Conservation (phyloP, 2,329 filamentous ascomycete genomes). For the Talaromyces sp. region DNA sequence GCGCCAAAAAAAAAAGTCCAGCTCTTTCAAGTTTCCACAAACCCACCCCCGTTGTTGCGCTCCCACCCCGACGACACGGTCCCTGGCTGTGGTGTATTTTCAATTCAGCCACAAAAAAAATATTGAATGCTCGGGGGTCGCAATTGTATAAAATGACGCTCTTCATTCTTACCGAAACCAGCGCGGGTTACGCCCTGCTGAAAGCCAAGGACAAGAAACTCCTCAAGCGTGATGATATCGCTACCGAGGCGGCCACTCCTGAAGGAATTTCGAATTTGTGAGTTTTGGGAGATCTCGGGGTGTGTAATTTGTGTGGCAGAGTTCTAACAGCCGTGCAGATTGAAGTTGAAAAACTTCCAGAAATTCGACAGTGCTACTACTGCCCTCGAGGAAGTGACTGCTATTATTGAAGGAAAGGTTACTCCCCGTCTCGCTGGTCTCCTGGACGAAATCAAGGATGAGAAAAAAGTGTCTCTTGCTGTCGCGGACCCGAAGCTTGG, state of each 20-base stretch:
- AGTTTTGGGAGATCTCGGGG: slow-evolving; percentile 33
- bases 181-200: slow-evolving; percentile 94
- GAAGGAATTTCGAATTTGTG: slow-evolving; percentile 84
- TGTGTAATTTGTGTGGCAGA: not conserved
- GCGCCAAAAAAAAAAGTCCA: slow-evolving; percentile 12
- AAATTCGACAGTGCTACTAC: slow-evolving; percentile 93
- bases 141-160: slow-evolving; percentile 63
- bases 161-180: slow-evolving; percentile 90
- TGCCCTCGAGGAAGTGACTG: slow-evolving; percentile 83
- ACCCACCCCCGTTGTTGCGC: slow-evolving; percentile 17
- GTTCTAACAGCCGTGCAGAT: slow-evolving; percentile 41
- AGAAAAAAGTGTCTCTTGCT: slow-evolving; percentile 93
- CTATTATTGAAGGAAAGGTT: slow-evolving; percentile 89
- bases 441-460: slow-evolving; percentile 85
- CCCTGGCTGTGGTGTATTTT: slow-evolving; percentile 13
- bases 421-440: slow-evolving; percentile 77
- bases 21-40: slow-evolving; percentile 20
- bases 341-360: slow-evolving; percentile 94
- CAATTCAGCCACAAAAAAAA: slow-evolving; percentile 10
- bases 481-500: slow-evolving; percentile 89
- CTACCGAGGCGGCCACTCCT: slow-evolving; percentile 66
- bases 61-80: slow-evolving; percentile 16
- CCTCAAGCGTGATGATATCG: slow-evolving; percentile 77
- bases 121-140: slow-evolving; percentile 21
- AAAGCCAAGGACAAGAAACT: slow-evolving; percentile 99